Base-by-base conservation (phyloP, 148 eudicot species). In the Suaeda aralocaspica region DNA sequence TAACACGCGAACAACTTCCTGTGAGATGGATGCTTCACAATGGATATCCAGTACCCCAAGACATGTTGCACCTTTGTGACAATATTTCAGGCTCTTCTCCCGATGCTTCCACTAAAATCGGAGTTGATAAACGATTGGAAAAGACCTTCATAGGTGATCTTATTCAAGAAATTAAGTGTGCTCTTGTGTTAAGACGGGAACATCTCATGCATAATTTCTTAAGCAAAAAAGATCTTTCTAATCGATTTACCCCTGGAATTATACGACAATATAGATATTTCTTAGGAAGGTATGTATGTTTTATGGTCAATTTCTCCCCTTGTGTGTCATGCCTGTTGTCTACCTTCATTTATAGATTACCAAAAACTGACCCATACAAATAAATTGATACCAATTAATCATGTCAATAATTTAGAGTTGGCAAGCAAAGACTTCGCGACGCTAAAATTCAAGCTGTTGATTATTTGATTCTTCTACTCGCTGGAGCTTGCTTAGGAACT, bases 1-100 rank as follows among this genome's bases (percentile, higher is more conserved):
- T 92, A 59, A 87, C 98, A 21, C 83, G 78, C 46, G 84, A 95
- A 76, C 96, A 95, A 75, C 90, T 95, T 63, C 99, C 99, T 0
- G 90, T 95, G 18, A 81, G 87, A 80, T 95, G 99, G 99, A 95
- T 95, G 99, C 87, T 95, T 72, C 92, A 88, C 64, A 95, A 95
- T 67, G 96, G 96, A 22, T 95, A 91, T 73, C 70, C 88, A 1
- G 99, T 95, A 10, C 99, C 99, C 24, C 87, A 85, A 6, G 99
- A 95, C 78, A 89, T 95, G 99, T 75, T 91, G 66, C 85, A 84
- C 42, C 79, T 68, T 42, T 89, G 92, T 70, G 99, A 91, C 56
- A 74, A 91, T 75, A 79, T 82, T 36, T 81, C 82, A 31, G 30
- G 28, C 28, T n/a, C 91, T 30, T 85, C 93, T 44, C 74, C 92